Evolutionary conservation across 495 filamentous ascomycete species (phyloP).

Genomic region (Talaromyces thailandensis): DNA sequence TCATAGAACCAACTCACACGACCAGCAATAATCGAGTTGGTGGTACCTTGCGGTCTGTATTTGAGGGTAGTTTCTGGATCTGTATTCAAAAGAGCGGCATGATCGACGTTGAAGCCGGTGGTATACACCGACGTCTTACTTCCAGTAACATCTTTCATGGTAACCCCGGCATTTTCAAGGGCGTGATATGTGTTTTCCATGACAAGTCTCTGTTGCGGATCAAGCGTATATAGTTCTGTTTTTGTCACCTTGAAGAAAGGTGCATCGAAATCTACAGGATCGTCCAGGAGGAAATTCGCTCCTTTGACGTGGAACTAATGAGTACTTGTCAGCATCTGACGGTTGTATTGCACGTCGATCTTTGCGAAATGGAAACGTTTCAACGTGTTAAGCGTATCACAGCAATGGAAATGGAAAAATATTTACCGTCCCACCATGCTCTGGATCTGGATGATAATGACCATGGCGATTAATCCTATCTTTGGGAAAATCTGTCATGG

Average conservation of each 20-base stretch:
- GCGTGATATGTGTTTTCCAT: slow-evolving; percentile 52
- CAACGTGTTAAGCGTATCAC: no score
- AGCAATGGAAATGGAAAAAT: no score
- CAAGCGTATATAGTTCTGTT: slow-evolving; percentile 21
- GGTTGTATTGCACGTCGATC: neutral
- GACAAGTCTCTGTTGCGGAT: slow-evolving; percentile 34
- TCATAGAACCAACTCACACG: slow-evolving; percentile 34
- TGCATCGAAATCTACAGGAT: slow-evolving; percentile 13
- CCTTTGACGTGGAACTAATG: slow-evolving; percentile 4
- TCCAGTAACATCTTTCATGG: slow-evolving; percentile 12
- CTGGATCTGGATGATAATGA: slow-evolving; percentile 5
- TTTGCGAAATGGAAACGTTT: no score
- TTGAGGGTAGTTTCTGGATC: slow-evolving; percentile 18
- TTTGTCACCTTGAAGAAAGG: slow-evolving; percentile 14
- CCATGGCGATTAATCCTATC: slow-evolving; percentile 5
- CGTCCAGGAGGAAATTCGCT: slow-evolving; percentile 11
- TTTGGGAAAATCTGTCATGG: slow-evolving; percentile 8
- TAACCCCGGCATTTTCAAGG: slow-evolving; percentile 43
- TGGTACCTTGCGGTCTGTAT: slow-evolving; percentile 27
- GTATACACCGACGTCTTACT: slow-evolving; percentile 19
- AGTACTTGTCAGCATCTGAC: neutral
- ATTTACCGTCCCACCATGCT: neutral
- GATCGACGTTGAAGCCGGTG: slow-evolving; percentile 20
- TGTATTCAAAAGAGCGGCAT: slow-evolving; percentile 15
- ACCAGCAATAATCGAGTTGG: slow-evolving; percentile 25